phyloP scores from a whole-genome alignment of 352 stramenopile species.

The Globisporangium alternatum region DNA sequence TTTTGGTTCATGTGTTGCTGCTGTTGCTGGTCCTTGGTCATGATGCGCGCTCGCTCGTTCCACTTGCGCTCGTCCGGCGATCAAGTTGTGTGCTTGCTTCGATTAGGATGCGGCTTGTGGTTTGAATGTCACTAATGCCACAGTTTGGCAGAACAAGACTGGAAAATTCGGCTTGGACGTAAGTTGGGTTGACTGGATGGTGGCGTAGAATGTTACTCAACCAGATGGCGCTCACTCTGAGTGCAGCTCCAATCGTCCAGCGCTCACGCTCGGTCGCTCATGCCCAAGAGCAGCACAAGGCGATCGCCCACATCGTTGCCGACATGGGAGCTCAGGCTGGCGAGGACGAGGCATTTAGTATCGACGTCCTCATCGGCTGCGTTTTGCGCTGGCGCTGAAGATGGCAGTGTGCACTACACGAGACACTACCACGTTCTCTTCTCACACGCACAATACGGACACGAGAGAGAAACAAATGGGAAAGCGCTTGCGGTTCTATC shows the following conservation, averaged over 20 bases:
- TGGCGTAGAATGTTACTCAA: slow-evolving; percentile 1
- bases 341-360: too few relatives aligned
- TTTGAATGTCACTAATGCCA: neutral
- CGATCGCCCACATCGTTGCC: too few relatives aligned
- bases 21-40: neutral
- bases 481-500: neutral
- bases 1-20: neutral
- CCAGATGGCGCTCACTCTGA: neutral
- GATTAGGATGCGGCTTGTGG: neutral
- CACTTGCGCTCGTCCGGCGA: neutral
- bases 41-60: neutral
- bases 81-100: too few relatives aligned
- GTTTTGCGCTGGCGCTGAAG: too few relatives aligned
- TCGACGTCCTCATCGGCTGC: too few relatives aligned
- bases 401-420: too few relatives aligned
- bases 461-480: neutral
- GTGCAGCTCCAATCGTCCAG: neutral
- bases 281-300: too few relatives aligned
- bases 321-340: too few relatives aligned
- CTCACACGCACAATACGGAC: too few relatives aligned
- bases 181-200: slow-evolving; percentile 7
- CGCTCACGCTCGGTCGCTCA: too few relatives aligned
- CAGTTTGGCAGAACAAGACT: neutral
- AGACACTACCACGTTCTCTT: too few relatives aligned
- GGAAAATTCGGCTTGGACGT: neutral